Percentiles rank a stretch among this genome's conserved stretches.
Evolutionary conservation across 1,284 basidiomycete genomes (phyloP).

Genomic region (Malassezia nana): DNA sequence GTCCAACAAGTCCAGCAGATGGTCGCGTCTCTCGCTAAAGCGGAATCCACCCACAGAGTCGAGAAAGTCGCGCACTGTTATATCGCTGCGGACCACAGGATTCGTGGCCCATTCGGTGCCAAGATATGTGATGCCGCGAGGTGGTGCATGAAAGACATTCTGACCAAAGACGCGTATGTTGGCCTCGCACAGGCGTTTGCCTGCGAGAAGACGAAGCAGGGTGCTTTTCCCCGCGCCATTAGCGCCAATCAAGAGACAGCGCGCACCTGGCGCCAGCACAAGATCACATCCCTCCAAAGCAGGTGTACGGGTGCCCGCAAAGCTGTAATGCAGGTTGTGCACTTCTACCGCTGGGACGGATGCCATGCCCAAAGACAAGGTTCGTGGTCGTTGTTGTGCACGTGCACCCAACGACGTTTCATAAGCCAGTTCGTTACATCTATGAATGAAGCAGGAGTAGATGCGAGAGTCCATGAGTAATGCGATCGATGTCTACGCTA

Average conservation of each 20-base stretch:
- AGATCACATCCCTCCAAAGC: constrained; percentile 38
- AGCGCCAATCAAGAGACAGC: constrained; percentile 45
- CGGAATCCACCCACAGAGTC: constrained; percentile 84
- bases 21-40: constrained; percentile 76
- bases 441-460: background rate
- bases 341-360: constrained; percentile 34
- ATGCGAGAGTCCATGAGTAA: background rate
- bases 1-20: constrained; percentile 78
- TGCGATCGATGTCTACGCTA: background rate
- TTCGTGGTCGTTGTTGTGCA: background rate
- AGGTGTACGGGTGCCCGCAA: constrained; percentile 25
- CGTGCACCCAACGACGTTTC: background rate
- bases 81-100: constrained; percentile 67
- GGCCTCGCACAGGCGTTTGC: constrained; percentile 55
- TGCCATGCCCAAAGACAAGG: background rate
- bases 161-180: constrained; percentile 39
- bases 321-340: constrained; percentile 34
- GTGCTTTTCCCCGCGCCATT: constrained; percentile 83
- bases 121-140: constrained; percentile 59
- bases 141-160: constrained; percentile 43
- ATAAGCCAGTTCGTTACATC: background rate
- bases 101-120: constrained; percentile 78
- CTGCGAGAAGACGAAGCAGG: constrained; percentile 82
- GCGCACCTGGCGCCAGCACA: constrained; percentile 29
- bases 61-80: constrained; percentile 58